Evolutionary conservation across 768 basidiomycete genomes (phyloP), one percentile per base, ranked within the genome.

Genomic region (Mycena amicta): DNA sequence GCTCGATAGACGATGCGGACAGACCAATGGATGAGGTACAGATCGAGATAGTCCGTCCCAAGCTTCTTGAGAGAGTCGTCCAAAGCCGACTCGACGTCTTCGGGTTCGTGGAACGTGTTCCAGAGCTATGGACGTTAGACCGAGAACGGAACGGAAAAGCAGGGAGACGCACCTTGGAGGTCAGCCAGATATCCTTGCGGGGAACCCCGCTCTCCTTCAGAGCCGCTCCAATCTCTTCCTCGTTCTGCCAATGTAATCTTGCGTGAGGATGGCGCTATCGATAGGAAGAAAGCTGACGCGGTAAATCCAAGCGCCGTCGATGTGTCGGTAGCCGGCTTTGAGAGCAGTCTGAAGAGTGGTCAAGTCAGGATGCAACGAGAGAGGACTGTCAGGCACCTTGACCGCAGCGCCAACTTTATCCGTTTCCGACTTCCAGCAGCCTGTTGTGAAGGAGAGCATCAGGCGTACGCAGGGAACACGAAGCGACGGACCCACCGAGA

Each of bases 1-100:
- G 39, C 33, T 13, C 18, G 25, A 33, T 56, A 40, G 29, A 43
- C 56, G 54, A 52, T 51, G 55, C 18, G 33, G 13, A 63, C 74
- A 16, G 65, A 88, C 89, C 89, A 93, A 67, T 92, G 90, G 58
- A 92, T 89, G 50, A 94, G 74, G 68, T 92, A 93, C 49, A 93
- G 70, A 69, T 93, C 91, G 51, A 94, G 78, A 70, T 92, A 92
- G 40, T 87, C 80, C 1, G 83, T 85, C 2, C 82, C 81, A 2
- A 92, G 81, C 61, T 77, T 81, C 8, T 71, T 60, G 6, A 90
- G 77, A 0, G 88, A 84, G 57, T 90, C 85, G 63, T 91, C 86
- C 8, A 92, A 77, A 12, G 78, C 79, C 1, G 80, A 65, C 66
- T 90, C 89, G 25, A 92, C 80, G 64, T 90, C 86, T 57, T 87